These are phyloP conservation scores for Trypanosoma boissoni DNA, from an alignment of 208 protist genomes.

Conservation along the genomic window DNA sequence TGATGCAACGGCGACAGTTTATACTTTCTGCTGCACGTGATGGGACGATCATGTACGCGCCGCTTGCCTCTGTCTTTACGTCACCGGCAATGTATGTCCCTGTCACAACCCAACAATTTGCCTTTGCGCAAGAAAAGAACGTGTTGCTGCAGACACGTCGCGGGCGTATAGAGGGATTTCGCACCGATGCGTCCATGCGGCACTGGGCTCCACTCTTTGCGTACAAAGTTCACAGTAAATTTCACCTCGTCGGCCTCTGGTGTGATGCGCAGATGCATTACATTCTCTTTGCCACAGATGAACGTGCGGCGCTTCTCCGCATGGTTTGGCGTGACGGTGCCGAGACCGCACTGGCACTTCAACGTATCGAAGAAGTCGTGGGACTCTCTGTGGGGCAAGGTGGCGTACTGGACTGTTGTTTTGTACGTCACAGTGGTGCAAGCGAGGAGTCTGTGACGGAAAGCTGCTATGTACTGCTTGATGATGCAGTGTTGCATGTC, in stretches of 20 bases:
- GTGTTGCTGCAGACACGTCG: slow-evolving; percentile 67
- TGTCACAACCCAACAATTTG: slow-evolving; percentile 67
- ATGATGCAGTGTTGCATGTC: slow-evolving; percentile 56
- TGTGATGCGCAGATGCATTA: slow-evolving; percentile 58
- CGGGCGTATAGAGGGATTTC: slow-evolving; percentile 73
- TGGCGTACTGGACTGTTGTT: slow-evolving; percentile 64
- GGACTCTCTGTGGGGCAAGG: slow-evolving; percentile 48
- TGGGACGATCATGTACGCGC: slow-evolving; percentile 75
- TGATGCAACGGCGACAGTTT: slow-evolving; percentile 49
- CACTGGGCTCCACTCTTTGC: slow-evolving; percentile 76
- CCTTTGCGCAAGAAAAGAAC: slow-evolving; percentile 51
- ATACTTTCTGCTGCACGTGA: slow-evolving; percentile 80
- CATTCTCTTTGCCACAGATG: slow-evolving; percentile 79
- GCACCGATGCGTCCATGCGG: slow-evolving; percentile 34
- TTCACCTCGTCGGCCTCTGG: slow-evolving; percentile 69
- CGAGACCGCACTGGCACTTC: slow-evolving; percentile 37
- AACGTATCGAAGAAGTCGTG: slow-evolving; percentile 53
- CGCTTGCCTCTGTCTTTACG: slow-evolving; percentile 52
- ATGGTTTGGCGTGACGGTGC: slow-evolving; percentile 46
- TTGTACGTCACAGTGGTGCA: slow-evolving; percentile 15
- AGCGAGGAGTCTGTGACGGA: not conserved
- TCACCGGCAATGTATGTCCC: slow-evolving; percentile 70
- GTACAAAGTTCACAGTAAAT: slow-evolving; percentile 58
- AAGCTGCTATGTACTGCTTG: slow-evolving; percentile 58
- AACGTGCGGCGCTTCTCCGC: slow-evolving; percentile 56